phyloP scores from a whole-genome alignment of 352 stramenopile genomes.

The Phytopythium helicoides region DNA sequence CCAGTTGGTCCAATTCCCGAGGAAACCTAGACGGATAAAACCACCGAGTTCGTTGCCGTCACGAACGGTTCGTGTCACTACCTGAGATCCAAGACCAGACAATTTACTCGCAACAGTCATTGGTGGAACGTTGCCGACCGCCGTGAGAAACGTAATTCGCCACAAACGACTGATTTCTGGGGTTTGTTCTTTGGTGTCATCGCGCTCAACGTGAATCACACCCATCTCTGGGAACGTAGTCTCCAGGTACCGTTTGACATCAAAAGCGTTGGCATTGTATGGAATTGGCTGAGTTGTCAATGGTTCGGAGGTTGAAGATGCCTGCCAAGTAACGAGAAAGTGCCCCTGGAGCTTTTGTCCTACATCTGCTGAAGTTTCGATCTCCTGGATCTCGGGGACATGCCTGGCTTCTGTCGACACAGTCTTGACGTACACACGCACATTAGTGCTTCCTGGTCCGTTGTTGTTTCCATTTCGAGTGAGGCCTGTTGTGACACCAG shows the following conservation, averaged over 20 bases:
- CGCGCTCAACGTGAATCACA: conserved; percentile 43
- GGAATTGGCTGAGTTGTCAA: conserved; percentile 46
- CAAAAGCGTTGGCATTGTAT: conserved; percentile 70
- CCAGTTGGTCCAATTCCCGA: conserved; percentile 42
- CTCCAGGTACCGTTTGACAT: conserved; percentile 56
- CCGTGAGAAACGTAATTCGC: conserved; percentile 89
- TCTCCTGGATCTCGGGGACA: conserved; percentile 90
- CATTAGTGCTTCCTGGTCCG: conserved; percentile 88
- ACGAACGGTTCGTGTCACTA: conserved; percentile 64
- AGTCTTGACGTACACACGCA: conserved; percentile 91
- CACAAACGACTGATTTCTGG: conserved; percentile 76
- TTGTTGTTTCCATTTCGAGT: conserved; percentile 89
- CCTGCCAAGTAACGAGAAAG: conserved; percentile 51
- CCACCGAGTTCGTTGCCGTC: conserved; percentile 89
- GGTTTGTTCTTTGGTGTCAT: conserved; percentile 51
- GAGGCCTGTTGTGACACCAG: background rate
- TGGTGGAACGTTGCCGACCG: conserved; percentile 78
- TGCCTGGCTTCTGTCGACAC: conserved; percentile 86
- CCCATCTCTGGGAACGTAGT: conserved; percentile 50
- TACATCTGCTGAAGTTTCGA: conserved; percentile 67
- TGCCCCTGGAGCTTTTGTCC: conserved; percentile 89
- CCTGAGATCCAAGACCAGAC: conserved; percentile 67
- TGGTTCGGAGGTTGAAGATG: background rate
- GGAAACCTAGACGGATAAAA: conserved; percentile 81
- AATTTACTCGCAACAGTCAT: conserved; percentile 73